Conservation (phyloP, 2,329 filamentous ascomycete species). For the Diaporthe destruens region DNA sequence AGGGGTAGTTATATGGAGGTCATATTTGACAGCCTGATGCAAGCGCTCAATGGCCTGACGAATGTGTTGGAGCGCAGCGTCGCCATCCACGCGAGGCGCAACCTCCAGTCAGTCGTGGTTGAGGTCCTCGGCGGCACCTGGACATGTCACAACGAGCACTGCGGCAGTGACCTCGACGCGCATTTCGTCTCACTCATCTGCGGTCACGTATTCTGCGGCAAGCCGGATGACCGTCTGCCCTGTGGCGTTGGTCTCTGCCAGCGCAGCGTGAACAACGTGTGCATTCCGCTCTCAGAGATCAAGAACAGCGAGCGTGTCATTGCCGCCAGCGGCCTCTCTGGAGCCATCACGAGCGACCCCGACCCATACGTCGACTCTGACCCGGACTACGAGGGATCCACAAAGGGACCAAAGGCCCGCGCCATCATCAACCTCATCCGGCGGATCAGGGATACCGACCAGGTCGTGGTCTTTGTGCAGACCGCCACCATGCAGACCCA, state of each 20-base stretch:
- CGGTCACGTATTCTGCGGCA: conserved; percentile 36
- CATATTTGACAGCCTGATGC: conserved; percentile 40
- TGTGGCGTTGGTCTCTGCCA: conserved; percentile 37
- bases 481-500: conserved; percentile 48
- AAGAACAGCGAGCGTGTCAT: conserved; percentile 26
- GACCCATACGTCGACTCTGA: conserved; percentile 8
- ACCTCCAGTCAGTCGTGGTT: conserved; percentile 32
- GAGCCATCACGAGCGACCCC: conserved; percentile 27
- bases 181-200: conserved; percentile 39
- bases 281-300: conserved; percentile 35
- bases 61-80: conserved; percentile 25
- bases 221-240: background rate
- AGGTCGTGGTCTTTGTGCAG: conserved; percentile 55
- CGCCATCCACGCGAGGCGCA: conserved; percentile 32
- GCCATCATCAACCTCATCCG: conserved; percentile 45
- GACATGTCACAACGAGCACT: conserved; percentile 15
- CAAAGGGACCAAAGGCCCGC: conserved; percentile 44
- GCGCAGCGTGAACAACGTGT: conserved; percentile 31
- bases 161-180: background rate
- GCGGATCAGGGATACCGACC: conserved; percentile 44
- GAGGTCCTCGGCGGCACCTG: conserved; percentile 16
- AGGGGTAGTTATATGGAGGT: conserved; percentile 40
- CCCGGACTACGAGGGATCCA: conserved; percentile 13
- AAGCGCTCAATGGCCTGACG: conserved; percentile 23
- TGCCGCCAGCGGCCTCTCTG: conserved; percentile 5